Percentiles rank a stretch among this genome's conserved stretches.
phyloP scores from a whole-genome alignment of 2,329 filamentous ascomycete species.

The Diatrype stigma region DNA sequence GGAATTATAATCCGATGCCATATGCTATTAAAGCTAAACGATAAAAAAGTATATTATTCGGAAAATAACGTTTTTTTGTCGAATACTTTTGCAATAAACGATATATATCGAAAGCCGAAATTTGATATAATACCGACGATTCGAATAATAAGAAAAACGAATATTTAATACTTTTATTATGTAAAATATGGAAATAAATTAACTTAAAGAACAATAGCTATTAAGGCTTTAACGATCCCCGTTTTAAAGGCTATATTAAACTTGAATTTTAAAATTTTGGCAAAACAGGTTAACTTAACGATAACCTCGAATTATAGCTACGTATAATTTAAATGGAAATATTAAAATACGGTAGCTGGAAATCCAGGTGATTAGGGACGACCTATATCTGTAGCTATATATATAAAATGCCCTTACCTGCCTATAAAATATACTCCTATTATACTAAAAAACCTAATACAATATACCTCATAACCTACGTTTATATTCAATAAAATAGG shows the following conservation, averaged over 20 bases:
- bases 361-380: too few relatives aligned
- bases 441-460: too few relatives aligned
- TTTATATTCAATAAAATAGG: too few relatives aligned
- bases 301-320: too few relatives aligned
- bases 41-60: not conserved
- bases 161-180: not conserved
- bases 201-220: not conserved
- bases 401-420: too few relatives aligned
- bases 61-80: not conserved
- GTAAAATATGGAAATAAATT: not conserved
- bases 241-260: not conserved
- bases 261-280: not conserved
- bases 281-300: too few relatives aligned
- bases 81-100: not conserved
- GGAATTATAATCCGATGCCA: not conserved
- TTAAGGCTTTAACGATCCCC: not conserved
- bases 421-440: too few relatives aligned
- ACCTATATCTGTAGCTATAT: too few relatives aligned
- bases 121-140: not conserved
- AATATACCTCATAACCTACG: too few relatives aligned
- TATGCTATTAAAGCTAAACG: not conserved
- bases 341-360: too few relatives aligned
- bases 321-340: too few relatives aligned
- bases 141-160: not conserved
- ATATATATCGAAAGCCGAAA: not conserved